Conservation (phyloP, 306 rosid species). For the Vicia villosa region DNA sequence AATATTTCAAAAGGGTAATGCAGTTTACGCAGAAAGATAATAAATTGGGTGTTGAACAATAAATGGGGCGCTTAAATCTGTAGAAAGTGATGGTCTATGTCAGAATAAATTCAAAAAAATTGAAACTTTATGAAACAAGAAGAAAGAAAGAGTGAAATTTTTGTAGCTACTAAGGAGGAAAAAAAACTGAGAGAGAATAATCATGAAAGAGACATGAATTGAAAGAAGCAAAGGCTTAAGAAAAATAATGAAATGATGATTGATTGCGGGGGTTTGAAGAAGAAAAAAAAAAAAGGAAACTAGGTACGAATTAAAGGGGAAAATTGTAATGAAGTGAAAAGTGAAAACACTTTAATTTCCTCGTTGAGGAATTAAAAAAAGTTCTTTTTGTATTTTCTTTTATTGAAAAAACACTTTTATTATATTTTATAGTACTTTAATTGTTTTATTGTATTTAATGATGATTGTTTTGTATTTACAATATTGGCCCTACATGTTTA, state of each 20-base stretch:
- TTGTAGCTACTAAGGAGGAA: neutral
- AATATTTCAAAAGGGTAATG: conserved; percentile 31
- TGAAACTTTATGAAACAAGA: neutral
- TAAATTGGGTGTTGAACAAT: neutral
- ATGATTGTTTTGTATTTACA: no score
- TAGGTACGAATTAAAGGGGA: no score
- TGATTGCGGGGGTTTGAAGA: neutral
- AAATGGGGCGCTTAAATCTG: neutral
- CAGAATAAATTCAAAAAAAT: neutral
- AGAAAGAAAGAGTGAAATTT: conserved; percentile 3
- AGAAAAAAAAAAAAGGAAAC: no score
- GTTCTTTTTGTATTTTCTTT: no score
- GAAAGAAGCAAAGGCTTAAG: conserved; percentile 5
- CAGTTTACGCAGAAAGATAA: conserved; percentile 16
- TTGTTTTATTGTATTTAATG: no score
- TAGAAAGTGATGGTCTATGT: conserved; percentile 18
- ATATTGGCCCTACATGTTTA: no score
- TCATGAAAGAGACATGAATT: neutral
- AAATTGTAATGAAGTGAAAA: neutral
- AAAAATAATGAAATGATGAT: neutral
- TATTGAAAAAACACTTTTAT: no score
- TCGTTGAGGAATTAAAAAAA: no score
- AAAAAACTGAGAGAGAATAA: neutral
- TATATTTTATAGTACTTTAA: no score
- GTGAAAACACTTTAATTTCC: neutral